phyloP scores from a whole-genome alignment of 179 eudicot genomes.

The Beta corolliflora region DNA sequence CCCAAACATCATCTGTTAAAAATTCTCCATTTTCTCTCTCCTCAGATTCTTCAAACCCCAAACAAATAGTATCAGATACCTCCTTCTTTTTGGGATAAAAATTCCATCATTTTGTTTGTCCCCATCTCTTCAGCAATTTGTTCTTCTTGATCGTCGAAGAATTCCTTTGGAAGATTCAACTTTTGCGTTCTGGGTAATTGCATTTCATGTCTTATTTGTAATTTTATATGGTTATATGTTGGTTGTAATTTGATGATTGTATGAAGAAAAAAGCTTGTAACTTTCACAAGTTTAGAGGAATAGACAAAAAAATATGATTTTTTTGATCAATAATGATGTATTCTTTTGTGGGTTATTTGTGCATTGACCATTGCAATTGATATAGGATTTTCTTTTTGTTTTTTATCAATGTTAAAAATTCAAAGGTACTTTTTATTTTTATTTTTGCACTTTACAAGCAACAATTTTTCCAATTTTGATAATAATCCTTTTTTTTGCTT shows the following conservation, averaged over 20 bases:
- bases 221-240: neutral
- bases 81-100: neutral
- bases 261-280: conserved; percentile 9
- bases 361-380: conserved; percentile 5
- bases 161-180: neutral
- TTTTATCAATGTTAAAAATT: no score
- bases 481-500: no score
- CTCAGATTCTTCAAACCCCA: neutral
- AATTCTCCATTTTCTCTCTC: conserved; percentile 7
- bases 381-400: no score
- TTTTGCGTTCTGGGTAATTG: neutral
- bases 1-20: neutral
- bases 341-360: neutral
- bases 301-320: neutral
- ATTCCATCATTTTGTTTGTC: neutral
- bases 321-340: no score
- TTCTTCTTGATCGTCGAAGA: neutral
- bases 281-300: neutral
- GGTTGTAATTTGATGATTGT: conserved; percentile 7
- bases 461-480: no score
- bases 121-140: neutral
- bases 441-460: neutral
- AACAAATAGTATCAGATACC: neutral
- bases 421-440: neutral
- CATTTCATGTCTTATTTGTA: neutral